Evolutionary conservation across 345 rosid species (phyloP), one percentile per base, ranked within the genome.

Genomic region (Corchorus olitorius): DNA sequence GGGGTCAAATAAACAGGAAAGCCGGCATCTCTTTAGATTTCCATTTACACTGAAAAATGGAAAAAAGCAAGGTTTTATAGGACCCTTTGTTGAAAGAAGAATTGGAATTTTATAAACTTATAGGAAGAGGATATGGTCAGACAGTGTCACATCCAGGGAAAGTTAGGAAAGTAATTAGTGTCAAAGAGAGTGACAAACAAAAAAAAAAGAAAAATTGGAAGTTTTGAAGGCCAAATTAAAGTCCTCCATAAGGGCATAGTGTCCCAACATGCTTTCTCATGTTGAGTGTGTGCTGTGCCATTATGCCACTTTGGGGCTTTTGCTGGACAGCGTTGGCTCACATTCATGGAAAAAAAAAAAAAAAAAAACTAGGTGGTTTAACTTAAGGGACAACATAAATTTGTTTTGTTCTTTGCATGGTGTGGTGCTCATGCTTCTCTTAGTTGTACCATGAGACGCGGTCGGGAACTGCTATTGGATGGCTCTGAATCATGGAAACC

Each of bases 381-480:
- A 27, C 27, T 27, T 27, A 16, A 58, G 33, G 62, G 77, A 70
- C 81, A 74, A 43, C 2, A 6, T 5, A 1, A 7, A 4, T 43
- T 48, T 52, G 50, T 52, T 50, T 8, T 33, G 45, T 37, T 70
- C 73, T 52, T 35, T 70, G 61, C 61, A 53, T 53, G 61, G 59
- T 34, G 74, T 34, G 61, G 59, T 53, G 74, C 10, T 70, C 75
- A 82, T 87, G 83, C 77, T 84, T 72, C 73, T 82, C 87, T 83
- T 86, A 83, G 90, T 87, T 88, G 97, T 79, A 83, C 90, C 90
- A 94, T 87, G 81, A 81, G 78, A 63, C 70, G 79, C 41, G 87
- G 89, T 85, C 82, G 86, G 84, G 75, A 49, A 48, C 56, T 10
- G 56, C 41, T 59, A 55, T 20, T 65, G 70, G 70, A 50, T 74